Percentiles rank a stretch among this genome's conserved stretches.
phyloP scores from a whole-genome alignment of 805 yeast genomes.

The Ogataea trehaloabstinens region DNA sequence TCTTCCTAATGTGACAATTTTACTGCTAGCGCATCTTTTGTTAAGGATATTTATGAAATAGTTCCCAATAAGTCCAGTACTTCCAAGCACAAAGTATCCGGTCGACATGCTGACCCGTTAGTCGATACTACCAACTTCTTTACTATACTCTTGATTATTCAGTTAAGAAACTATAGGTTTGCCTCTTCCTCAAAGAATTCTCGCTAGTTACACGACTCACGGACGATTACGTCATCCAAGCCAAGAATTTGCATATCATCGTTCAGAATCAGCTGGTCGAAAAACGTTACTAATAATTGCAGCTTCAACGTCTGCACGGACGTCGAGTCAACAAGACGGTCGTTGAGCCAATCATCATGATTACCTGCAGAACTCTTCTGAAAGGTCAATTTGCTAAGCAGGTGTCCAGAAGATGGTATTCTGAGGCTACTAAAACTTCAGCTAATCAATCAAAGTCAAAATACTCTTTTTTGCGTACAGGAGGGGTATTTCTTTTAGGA shows the following conservation, averaged over 20 bases:
- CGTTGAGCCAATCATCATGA: no score
- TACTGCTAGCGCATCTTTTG: slow-evolving; percentile 33
- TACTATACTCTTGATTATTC: neutral
- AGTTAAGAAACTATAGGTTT: no score
- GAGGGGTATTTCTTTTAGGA: slow-evolving; percentile 1
- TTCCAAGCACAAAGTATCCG: slow-evolving; percentile 50
- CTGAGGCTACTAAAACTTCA: neutral
- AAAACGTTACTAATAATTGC: no score
- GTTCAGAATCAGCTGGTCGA: no score
- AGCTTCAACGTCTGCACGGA: no score
- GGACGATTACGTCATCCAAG: no score
- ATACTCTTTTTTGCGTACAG: slow-evolving; percentile 1
- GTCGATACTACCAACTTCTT: neutral
- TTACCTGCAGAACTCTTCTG: no score
- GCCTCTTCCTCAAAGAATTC: no score
- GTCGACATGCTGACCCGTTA: neutral
- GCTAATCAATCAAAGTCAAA: neutral
- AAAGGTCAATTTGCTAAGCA: no score
- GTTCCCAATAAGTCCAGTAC: slow-evolving; percentile 78
- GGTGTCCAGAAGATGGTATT: neutral
- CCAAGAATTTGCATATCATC: no score
- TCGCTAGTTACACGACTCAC: no score
- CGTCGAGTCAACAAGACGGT: no score
- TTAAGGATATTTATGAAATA: slow-evolving; percentile 48
- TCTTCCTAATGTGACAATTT: slow-evolving; percentile 52